A percentile compares a stretch with the other conserved stretches of the same genome.
phyloP scores from a whole-genome alignment of 257 asterid species.

The Salvia splendens region DNA sequence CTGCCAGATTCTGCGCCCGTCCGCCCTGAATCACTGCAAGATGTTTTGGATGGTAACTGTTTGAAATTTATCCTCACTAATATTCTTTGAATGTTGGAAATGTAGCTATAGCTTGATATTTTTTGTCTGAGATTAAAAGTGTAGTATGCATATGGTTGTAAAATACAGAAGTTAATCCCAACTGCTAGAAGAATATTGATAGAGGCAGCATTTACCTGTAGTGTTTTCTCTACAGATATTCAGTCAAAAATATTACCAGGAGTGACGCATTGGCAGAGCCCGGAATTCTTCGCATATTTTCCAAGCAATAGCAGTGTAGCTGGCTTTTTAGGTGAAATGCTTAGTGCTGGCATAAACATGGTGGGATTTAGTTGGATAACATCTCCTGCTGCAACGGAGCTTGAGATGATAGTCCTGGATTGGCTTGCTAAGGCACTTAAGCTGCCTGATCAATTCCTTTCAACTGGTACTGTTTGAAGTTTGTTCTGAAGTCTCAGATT shows the following conservation, averaged over 20 bases:
- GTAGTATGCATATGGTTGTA: neutral
- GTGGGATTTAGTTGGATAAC: constrained; percentile 98
- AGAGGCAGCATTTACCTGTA: neutral
- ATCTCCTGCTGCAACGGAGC: constrained; percentile 99
- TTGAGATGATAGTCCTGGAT: constrained; percentile 83
- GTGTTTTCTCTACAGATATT: constrained; percentile 53
- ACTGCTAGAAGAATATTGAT: constrained; percentile 3
- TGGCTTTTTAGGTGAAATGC: constrained; percentile 95
- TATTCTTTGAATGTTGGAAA: neutral
- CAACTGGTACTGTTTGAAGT: constrained; percentile 50
- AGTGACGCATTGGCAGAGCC: constrained; percentile 98
- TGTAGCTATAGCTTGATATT: neutral
- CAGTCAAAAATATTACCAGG: constrained; percentile 82
- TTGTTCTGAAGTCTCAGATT: constrained; percentile 12
- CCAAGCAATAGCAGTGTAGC: constrained; percentile 88
- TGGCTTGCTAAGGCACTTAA: constrained; percentile 92
- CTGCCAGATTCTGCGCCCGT: constrained; percentile 83
- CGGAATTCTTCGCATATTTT: constrained; percentile 79
- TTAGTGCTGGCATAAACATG: constrained; percentile 88
- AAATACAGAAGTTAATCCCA: neutral
- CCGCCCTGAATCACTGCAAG: constrained; percentile 70
- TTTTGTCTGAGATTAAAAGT: neutral
- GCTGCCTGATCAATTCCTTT: constrained; percentile 71
- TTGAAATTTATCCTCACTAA: neutral
- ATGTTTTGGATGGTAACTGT: constrained; percentile 70